A percentile compares a stretch with the other conserved stretches of the same genome.
Conservation (phyloP, 208 protist species). For the Acanthamoeba sp. region DNA sequence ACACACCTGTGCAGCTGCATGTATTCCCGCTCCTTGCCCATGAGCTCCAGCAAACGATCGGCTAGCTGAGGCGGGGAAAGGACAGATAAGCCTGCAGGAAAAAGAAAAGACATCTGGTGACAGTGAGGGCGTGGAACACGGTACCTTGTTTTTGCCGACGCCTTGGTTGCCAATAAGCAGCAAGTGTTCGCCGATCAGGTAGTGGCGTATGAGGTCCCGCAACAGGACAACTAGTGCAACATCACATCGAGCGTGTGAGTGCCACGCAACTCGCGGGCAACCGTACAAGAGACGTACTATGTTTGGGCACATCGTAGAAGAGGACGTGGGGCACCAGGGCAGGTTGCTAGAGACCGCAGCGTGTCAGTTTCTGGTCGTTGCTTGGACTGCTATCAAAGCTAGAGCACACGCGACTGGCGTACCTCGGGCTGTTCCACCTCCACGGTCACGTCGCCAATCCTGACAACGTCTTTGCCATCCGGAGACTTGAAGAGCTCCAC, state of each 20-base stretch:
- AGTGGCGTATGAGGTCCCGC: constrained; percentile 93
- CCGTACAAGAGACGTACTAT: constrained; percentile 79
- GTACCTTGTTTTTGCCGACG: constrained; percentile 97
- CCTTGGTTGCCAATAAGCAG: constrained; percentile 97
- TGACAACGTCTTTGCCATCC: neutral
- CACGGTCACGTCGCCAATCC: constrained; percentile 41
- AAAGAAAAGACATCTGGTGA: neutral
- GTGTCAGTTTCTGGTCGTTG: neutral
- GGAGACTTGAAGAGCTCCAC: neutral
- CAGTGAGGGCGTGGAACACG: neutral
- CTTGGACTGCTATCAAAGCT: neutral
- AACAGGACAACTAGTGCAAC: constrained; percentile 87
- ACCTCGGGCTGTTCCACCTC: constrained; percentile 66
- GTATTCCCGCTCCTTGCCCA: constrained; percentile 94
- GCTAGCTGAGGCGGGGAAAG: constrained; percentile 72
- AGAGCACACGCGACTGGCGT: neutral
- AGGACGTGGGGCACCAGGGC: constrained; percentile 93
- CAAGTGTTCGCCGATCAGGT: constrained; percentile 87
- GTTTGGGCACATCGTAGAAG: constrained; percentile 94
- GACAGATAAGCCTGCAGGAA: neutral
- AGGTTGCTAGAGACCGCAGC: constrained; percentile 80
- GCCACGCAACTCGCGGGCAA: neutral
- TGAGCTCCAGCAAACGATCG: constrained; percentile 94
- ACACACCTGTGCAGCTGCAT: constrained; percentile 94
- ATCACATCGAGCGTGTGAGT: neutral